Conservation (phyloP, 2,329 filamentous ascomycete genomes). For the Beauveria rudraprayagi region DNA sequence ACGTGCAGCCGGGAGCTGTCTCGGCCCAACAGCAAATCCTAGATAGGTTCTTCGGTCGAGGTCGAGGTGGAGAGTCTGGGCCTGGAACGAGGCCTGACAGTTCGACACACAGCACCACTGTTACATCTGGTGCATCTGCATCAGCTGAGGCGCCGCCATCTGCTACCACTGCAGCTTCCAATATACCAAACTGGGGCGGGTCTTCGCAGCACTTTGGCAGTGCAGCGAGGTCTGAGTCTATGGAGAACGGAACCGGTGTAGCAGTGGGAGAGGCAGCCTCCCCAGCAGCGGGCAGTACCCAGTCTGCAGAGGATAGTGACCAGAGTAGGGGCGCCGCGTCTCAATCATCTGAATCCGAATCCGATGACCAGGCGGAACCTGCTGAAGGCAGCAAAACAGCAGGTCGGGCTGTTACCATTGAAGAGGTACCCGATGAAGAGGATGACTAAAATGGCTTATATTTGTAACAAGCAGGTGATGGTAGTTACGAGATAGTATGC, state of each 20-base stretch:
- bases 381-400: conserved; percentile 29
- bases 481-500: background rate
- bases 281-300: background rate
- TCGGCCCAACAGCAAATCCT: background rate
- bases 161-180: conserved; percentile 35
- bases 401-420: conserved; percentile 37
- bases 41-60: background rate
- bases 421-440: conserved; percentile 35
- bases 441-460: conserved; percentile 23
- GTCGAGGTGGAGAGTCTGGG: conserved; percentile 12
- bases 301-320: background rate
- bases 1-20: background rate
- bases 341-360: conserved; percentile 9
- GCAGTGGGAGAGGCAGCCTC: background rate
- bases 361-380: conserved; percentile 11
- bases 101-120: background rate
- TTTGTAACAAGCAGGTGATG: background rate
- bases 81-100: background rate
- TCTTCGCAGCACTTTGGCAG: conserved; percentile 39
- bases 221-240: conserved; percentile 16
- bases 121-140: background rate
- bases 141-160: conserved; percentile 3
- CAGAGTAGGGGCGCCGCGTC: background rate
- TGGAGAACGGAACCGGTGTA: background rate
- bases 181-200: conserved; percentile 42